Evolutionary conservation across 768 basidiomycete genomes (phyloP), one percentile per base, ranked within the genome.

Genomic region (Phlebiopsis flavidoalba): DNA sequence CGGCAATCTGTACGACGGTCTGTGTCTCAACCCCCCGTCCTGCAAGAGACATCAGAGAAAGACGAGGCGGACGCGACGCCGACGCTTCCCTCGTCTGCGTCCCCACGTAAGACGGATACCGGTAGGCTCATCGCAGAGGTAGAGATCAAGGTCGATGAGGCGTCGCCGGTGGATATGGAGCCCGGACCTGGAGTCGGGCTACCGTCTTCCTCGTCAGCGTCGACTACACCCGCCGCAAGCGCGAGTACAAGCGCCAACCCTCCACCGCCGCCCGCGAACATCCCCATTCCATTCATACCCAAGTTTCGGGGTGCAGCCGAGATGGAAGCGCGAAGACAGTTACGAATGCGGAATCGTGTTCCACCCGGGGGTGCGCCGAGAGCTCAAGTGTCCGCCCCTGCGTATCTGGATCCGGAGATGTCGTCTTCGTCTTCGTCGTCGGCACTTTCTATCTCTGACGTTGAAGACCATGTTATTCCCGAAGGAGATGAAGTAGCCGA

Each of bases 221-320:
- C 40, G 40, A 43, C 40, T 12, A 43, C 40, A 8, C 40, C 40
- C 3, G 17, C 11, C 17, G 40, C 12, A 8, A 17, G 40, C 12
- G 12, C 40, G 12, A 43, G 12, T 12, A 17, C 12, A 17, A 17
- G 40, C 12, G 12, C 40, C 3, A 43, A 12, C 12, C 40, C 40
- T 12, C 40, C 11, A 43, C 58, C 47, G 12, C 59, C 60, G 2
- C 33, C 57, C n/a, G 37, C 31, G n/a, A 60, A 60, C 35, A 52
- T 64, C 4, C 60, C 57, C 12, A 61, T 64, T 12, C 56, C 63
- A 57, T 92, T 91, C 65, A 77, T 89, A 24, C 91, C 91, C 17
- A 87, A 83, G 54, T 93, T 93, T 75, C 89, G 85, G 64, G 86
- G 89, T 8, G 87, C 88, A 0, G 91, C 84, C n/a, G 90, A 94